These are phyloP conservation scores for Kurtzmaniella cleridarum DNA, from an alignment of 805 yeast species.

Conservation along the genomic window DNA sequence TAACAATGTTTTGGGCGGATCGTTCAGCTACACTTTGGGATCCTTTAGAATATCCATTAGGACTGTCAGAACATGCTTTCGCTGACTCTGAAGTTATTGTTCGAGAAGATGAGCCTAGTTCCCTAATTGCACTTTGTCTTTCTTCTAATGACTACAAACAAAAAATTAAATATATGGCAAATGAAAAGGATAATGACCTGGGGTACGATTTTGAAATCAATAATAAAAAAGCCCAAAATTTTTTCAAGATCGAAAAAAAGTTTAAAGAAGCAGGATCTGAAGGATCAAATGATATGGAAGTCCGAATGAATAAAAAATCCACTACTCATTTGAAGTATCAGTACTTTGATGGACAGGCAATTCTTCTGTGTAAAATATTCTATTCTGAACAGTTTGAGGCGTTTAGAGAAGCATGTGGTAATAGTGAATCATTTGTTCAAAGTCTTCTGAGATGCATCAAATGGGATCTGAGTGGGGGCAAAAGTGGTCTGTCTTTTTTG, in stretches of 20 bases:
- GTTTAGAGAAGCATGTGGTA: slow-evolving; percentile 76
- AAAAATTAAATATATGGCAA: slow-evolving; percentile 42
- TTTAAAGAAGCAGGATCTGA: slow-evolving; percentile 24
- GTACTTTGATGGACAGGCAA: slow-evolving; percentile 78
- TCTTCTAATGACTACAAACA: slow-evolving; percentile 77
- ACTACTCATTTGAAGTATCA: slow-evolving; percentile 91
- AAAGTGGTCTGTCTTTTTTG: slow-evolving; percentile 89
- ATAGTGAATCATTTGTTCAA: slow-evolving; percentile 70
- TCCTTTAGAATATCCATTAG: slow-evolving; percentile 79
- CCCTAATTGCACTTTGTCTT: slow-evolving; percentile 87
- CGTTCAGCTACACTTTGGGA: slow-evolving; percentile 94
- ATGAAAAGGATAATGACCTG: slow-evolving; percentile 8
- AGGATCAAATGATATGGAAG: slow-evolving; percentile 43
- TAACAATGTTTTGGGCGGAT: slow-evolving; percentile 96
- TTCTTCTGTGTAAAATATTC: slow-evolving; percentile 86
- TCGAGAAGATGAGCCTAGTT: slow-evolving; percentile 94
- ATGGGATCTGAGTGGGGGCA: slow-evolving; percentile 97
- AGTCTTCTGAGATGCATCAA: slow-evolving; percentile 89
- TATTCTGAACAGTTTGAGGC: slow-evolving; percentile 97
- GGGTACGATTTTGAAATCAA: slow-evolving; percentile 17
- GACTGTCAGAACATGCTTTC: slow-evolving; percentile 80
- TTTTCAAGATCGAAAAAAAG: slow-evolving; percentile 37
- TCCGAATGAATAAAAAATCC: slow-evolving; percentile 69
- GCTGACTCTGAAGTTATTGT: slow-evolving; percentile 91
- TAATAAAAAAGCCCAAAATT: slow-evolving; percentile 30